phyloP scores from a whole-genome alignment of 163 green algal species.

The Scenedesmus sp. region DNA sequence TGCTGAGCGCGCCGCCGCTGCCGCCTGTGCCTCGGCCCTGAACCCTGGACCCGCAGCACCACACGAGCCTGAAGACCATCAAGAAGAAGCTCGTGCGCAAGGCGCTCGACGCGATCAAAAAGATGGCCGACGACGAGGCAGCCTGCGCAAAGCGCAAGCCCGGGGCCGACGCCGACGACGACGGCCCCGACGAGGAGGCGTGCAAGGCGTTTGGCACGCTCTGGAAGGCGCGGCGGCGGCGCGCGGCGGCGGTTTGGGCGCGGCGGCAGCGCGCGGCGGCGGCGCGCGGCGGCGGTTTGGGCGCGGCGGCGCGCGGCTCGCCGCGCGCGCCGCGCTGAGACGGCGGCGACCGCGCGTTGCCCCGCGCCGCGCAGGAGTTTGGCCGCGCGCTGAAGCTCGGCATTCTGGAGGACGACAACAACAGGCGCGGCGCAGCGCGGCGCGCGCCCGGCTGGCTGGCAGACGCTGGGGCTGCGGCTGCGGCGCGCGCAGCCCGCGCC shows the following conservation, averaged over 20 bases:
- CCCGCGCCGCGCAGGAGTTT: no score
- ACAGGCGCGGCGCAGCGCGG: slow-evolving; percentile 36
- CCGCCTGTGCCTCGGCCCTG: no score
- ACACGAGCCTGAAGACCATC: slow-evolving; percentile 94
- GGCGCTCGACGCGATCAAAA: slow-evolving; percentile 94
- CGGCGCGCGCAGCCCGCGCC: no score
- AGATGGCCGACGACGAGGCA: slow-evolving; percentile 88
- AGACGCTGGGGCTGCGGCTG: neutral
- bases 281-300: no score
- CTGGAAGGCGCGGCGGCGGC: no score
- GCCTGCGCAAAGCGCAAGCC: no score
- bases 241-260: no score
- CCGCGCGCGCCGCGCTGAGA: no score
- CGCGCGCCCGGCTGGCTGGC: neutral
- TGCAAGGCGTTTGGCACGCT: slow-evolving; percentile 89
- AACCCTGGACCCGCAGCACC: slow-evolving; percentile 7
- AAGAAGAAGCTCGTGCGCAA: slow-evolving; percentile 99
- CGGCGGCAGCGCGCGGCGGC: no score
- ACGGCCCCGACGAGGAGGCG: slow-evolving; percentile 56
- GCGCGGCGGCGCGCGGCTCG: no score
- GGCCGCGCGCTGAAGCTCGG: slow-evolving; percentile 96
- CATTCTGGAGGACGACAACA: slow-evolving; percentile 93
- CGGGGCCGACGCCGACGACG: slow-evolving; percentile 51
- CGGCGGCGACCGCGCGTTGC: no score
- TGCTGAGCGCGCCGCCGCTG: neutral